Evolutionary conservation across 176 grass and related monocot genomes (phyloP), one percentile per base, ranked within the genome.

Genomic region (Pharus latifolius): DNA sequence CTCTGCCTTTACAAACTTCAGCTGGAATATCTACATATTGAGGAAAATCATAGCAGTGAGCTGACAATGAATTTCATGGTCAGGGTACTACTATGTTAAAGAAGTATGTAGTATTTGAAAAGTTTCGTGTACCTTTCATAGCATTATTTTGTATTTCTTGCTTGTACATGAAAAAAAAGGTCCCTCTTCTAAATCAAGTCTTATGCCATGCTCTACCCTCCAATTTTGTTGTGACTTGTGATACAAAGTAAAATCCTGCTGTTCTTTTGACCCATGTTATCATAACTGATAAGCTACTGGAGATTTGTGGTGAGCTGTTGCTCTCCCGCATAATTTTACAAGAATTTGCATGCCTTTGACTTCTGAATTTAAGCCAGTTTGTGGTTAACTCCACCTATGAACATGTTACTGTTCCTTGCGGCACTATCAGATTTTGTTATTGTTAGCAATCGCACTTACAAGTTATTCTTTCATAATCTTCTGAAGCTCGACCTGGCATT

Each of bases 401-500:
- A 35, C 37, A 3, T 69, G 14, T 5, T 59, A 54, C 2, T 60
- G 0, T 2, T 19, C 23, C 26, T 10, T 60, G 26, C 19, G 6
- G 6, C 40, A 6, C n/a, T n/a, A n/a, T n/a, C 1, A 57, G 28
- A 49, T 2, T 18, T 17, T 44, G n/a, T 51, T 44, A 2, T 52
- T 74, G 1, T 27, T 19, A 7, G 6, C 27, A 48, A 6, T 3
- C 9, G 29, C 40, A 45, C 63, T 75, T 37, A 69, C 44, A 34
- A 12, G 19, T 55, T 15, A 0, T 62, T 63, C 6, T 3, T 29
- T 24, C 17, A 62, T 69, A 31, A 61, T 48, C 13, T 61, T 78
- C 13, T 78, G 73, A 33, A 98, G 94, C 51, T 62, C 77, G 78
- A 6, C 95, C 89, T 58, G 84, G 86, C 57, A 78, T 84, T 10